A percentile compares a stretch with the other conserved stretches of the same genome.
These are phyloP conservation scores for Citrullus mucosospermus DNA, from an alignment of 306 rosid genomes.

Conservation along the genomic window DNA sequence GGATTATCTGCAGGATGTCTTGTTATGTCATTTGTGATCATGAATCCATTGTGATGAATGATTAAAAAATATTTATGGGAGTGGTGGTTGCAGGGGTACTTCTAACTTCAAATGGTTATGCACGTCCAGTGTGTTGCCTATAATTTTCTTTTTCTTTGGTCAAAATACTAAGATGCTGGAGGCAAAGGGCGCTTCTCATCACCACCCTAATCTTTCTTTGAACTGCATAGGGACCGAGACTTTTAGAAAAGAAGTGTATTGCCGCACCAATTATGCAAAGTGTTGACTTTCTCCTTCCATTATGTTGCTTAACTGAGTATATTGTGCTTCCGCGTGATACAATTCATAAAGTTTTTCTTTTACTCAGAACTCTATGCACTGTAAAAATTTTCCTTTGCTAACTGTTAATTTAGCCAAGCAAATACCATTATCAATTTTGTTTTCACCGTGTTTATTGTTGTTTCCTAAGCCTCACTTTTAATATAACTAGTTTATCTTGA, in stretches of 20 bases:
- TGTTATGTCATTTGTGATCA: neutral
- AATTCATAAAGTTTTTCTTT: neutral
- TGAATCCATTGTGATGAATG: neutral
- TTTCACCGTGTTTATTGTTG: neutral
- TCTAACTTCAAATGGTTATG: neutral
- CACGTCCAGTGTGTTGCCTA: neutral
- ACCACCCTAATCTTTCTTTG: neutral
- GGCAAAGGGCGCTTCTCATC: neutral
- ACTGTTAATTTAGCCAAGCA: neutral
- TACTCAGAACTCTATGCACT: neutral
- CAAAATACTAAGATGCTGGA: neutral
- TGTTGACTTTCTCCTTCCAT: neutral
- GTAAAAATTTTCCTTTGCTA: neutral
- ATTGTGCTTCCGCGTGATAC: neutral
- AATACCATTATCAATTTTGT: neutral
- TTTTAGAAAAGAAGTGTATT: neutral
- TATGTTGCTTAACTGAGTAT: neutral
- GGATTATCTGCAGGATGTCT: neutral
- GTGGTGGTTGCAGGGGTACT: neutral
- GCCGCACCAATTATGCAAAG: neutral
- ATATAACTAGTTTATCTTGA: neutral
- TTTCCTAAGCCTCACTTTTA: neutral
- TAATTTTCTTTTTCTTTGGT: neutral
- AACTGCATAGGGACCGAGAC: neutral
- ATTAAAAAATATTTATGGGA: neutral